Conservation (phyloP, 2,329 filamentous ascomycete genomes). For the Domatiomyces globalis region DNA sequence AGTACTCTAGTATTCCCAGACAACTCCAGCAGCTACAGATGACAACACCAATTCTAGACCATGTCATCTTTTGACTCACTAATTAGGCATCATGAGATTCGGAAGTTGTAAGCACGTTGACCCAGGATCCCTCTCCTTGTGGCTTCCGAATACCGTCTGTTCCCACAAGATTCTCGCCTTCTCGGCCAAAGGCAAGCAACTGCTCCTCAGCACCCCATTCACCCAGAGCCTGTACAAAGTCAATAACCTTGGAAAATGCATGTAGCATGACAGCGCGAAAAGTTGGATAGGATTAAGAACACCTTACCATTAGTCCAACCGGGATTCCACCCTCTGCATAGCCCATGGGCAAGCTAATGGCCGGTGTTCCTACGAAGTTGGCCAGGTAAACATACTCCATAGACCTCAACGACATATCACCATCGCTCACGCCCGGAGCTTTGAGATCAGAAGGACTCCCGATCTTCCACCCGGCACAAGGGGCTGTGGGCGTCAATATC, state of each 20-base stretch:
- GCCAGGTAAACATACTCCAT: slow-evolving; percentile 82
- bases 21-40: too few relatives aligned
- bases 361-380: slow-evolving; percentile 67
- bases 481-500: slow-evolving; percentile 64
- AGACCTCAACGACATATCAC: slow-evolving; percentile 55
- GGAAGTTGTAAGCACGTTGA: slow-evolving; percentile 28
- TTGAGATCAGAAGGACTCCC: slow-evolving; percentile 46
- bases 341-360: slow-evolving; percentile 60
- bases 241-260: not conserved
- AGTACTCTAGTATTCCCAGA: too few relatives aligned
- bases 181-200: slow-evolving; percentile 36
- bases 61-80: too few relatives aligned
- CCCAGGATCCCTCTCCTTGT: slow-evolving; percentile 28
- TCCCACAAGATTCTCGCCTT: slow-evolving; percentile 22
- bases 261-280: not conserved
- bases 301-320: slow-evolving; percentile 36
- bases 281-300: not conserved
- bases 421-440: slow-evolving; percentile 53
- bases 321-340: slow-evolving; percentile 40
- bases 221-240: slow-evolving; percentile 28
- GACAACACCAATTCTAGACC: too few relatives aligned
- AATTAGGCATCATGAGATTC: not conserved
- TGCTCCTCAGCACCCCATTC: slow-evolving; percentile 41
- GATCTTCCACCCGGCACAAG: slow-evolving; percentile 60
- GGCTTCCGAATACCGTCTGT: slow-evolving; percentile 28